Percentiles rank a stretch among this genome's conserved stretches.
phyloP scores from a whole-genome alignment of 1,139 yeast genomes.

The Spathaspora jeffriesii region DNA sequence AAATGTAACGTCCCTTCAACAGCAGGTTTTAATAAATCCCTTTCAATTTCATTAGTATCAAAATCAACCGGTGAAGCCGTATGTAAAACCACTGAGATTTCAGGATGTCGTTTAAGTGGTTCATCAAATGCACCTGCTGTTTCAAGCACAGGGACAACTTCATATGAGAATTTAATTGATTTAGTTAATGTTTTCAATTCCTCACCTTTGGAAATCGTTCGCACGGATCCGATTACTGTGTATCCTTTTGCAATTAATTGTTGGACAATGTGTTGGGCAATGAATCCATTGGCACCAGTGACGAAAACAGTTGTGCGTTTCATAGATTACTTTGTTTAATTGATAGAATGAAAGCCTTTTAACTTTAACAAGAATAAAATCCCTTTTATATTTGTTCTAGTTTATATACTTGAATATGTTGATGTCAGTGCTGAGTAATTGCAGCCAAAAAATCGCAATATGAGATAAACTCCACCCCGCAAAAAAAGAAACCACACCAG shows the following conservation, averaged over 20 bases:
- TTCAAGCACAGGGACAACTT: constrained; percentile 26
- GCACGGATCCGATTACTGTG: constrained; percentile 34
- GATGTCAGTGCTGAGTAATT: too few species aligned
- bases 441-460: too few species aligned
- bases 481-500: too few species aligned
- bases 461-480: too few species aligned
- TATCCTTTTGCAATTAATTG: constrained; percentile 24
- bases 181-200: constrained; percentile 14
- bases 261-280: constrained; percentile 28
- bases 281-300: constrained; percentile 38
- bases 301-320: constrained; percentile 17
- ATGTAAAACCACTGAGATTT: constrained; percentile 26
- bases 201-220: constrained; percentile 31
- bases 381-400: too few species aligned
- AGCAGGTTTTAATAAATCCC: constrained; percentile 38
- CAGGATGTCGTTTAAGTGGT: constrained; percentile 27
- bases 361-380: too few species aligned
- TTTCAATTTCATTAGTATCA: constrained; percentile 34
- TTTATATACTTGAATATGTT: too few species aligned
- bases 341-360: too few species aligned
- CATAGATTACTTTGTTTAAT: neutral
- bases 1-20: constrained; percentile 35
- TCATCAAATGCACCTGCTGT: constrained; percentile 30
- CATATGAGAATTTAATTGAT: constrained; percentile 22
- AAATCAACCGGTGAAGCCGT: constrained; percentile 32